Evolutionary conservation across 2,329 filamentous ascomycete species (phyloP).

Genomic region (Fusarium lateritium): DNA sequence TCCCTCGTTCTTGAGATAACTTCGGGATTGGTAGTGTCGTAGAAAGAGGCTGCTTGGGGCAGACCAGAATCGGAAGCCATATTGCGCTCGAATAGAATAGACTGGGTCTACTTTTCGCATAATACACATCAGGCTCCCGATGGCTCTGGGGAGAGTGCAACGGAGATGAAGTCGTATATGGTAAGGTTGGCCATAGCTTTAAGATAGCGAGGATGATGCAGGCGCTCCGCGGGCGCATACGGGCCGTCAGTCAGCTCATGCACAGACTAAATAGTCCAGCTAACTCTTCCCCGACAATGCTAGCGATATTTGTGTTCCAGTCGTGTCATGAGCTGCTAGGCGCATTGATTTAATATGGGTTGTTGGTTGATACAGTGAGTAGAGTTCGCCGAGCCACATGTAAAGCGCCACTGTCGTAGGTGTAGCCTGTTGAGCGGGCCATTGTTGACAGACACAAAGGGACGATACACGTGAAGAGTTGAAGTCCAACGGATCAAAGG

Average conservation of each 20-base stretch:
- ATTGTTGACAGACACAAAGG: not conserved
- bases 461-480: not conserved
- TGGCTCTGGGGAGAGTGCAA: not conserved
- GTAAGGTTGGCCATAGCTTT: not conserved
- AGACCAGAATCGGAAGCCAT: not conserved
- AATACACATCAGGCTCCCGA: not conserved
- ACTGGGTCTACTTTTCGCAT: not conserved
- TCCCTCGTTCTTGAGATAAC: not conserved
- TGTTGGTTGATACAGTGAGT: not conserved
- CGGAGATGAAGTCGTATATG: not conserved
- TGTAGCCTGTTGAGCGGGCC: not conserved
- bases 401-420: conserved; percentile 6
- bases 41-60: not conserved
- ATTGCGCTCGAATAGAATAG: not conserved
- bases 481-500: not conserved
- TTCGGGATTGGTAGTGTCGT: not conserved
- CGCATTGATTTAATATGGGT: not conserved
- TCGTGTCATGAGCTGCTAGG: not conserved
- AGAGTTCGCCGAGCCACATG: conserved; percentile 4
- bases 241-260: not conserved
- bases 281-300: not conserved
- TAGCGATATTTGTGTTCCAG: conserved; percentile 3
- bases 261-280: not conserved
- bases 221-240: not conserved
- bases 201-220: not conserved